Evolutionary conservation across 176 grass and related monocot genomes (phyloP), one percentile per base, ranked within the genome.

Genomic region (Alopecurus myosuroides): DNA sequence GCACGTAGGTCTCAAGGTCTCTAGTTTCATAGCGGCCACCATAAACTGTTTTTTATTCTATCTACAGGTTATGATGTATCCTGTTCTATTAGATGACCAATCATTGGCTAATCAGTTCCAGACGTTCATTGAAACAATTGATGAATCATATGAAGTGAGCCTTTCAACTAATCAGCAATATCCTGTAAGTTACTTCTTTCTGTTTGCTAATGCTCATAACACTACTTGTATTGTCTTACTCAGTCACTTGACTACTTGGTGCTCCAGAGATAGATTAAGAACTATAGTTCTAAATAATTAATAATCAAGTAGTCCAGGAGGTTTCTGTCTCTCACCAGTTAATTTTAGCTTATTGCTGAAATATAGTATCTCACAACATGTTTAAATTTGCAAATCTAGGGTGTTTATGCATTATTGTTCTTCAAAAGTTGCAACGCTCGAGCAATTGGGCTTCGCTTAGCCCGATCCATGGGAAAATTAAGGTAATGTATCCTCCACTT

Each of bases 141-240:
- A 98, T 85, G 77, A 98, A 70, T 88, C 87, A 36, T 93, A 90
- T 51, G 87, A 95, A 90, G 68, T 98, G 84, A 90, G 89, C 73
- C 93, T 98, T 76, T 94, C 96, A 73, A 88, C 78, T 86, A 94
- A 94, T 89, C 96, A 98, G 70, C 91, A 98, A 67, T 98, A 98
- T 81, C 89, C 91, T 61, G 95, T 98, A 98, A 88, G 94, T 83
- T 70, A 53, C 56, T 34, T 76, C 33, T 62, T 56, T 64, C 18
- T 29, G 17, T 55, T 40, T 35, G 58, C 34, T 25, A 55, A 80
- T 82, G 44, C 45, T 39, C 69, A 67, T 57, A 56, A 79, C 65
- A 15, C 74, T 65, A 34, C 28, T 58, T 44, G 28, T 20, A 37
- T 62, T 77, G 11, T 74, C 69, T 49, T 18, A 73, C 41, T 73